Base-by-base conservation (phyloP, 345 rosid species). In the Pistacia integerrima region DNA sequence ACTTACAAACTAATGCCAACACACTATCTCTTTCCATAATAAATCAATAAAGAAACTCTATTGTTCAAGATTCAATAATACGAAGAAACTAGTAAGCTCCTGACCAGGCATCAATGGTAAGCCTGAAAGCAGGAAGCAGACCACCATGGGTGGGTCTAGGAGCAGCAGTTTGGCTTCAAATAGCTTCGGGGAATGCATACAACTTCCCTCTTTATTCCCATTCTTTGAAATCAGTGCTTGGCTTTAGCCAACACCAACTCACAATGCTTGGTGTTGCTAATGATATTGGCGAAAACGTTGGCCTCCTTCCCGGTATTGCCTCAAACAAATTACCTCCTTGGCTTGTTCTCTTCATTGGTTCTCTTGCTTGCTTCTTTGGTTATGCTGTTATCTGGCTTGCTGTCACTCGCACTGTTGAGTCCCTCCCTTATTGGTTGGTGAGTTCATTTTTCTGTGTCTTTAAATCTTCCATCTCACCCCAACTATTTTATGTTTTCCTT, bases 81-180 rank as follows among this genome's bases (percentile, higher is more conserved):
- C 6, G 0, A 41, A 57, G 30, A 36, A 25, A 5, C 61, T 20
- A 33, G 41, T 11, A 71, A 13, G 60, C 35, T 64, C 11, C 30
- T 44, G 67, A 38, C 25, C 12, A n/a, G 9, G 52, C 65, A 28
- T 3, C 20, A n/a, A 83, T 80, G 86, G 78, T 64, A 72, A 82
- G 49, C 68, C 73, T 88, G 28, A 91, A 91, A 75, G 88, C 76
- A 63, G 96, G 96, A 66, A 88, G 83, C 14, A 84, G 92, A 56
- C 96, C 96, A 4, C 92, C 91, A n/a, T 89, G 93, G 95, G 84
- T 91, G 20, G 92, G 96, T 33, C 80, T 89, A 2, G 96, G 86
- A 30, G 92, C 90, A 1, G 90, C 92, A 1, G 90, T 91, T 25
- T 91, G 96, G 93, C 79, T 91, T 46, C 87, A 87, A 76, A 82